Evolutionary conservation across 2,329 filamentous ascomycete species (phyloP).

Genomic region (Rhexocercosporidium sp.): DNA sequence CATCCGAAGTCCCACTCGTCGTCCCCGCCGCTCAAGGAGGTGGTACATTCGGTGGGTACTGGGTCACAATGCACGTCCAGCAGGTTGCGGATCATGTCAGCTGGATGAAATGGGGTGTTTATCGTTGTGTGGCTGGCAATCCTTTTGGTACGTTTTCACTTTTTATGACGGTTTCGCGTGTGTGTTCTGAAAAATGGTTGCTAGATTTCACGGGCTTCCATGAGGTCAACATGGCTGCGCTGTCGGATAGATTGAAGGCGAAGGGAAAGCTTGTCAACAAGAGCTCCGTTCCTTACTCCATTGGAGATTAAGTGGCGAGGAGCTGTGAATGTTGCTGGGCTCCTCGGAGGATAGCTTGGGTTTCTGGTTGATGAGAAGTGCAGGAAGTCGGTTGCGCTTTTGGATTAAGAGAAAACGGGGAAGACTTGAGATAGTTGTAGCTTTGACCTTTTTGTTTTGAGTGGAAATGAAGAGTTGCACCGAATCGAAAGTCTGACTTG

Average conservation of each 20-base stretch:
- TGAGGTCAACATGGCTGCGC: background rate
- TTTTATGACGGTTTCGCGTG: too few species aligned
- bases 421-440: too few species aligned
- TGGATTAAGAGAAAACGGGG: too few species aligned
- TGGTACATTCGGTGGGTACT: slow-evolving; percentile 9
- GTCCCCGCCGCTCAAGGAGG: slow-evolving; percentile 7
- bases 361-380: too few species aligned
- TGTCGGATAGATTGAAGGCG: background rate
- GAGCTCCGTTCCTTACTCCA: slow-evolving; percentile 11
- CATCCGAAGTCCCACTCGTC: background rate
- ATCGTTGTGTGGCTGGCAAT: slow-evolving; percentile 7
- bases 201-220: slow-evolving; percentile 11
- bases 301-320: background rate
- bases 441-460: too few species aligned
- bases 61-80: slow-evolving; percentile 6
- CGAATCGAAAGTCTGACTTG: too few species aligned
- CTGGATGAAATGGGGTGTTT: slow-evolving; percentile 15
- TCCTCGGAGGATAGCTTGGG: too few species aligned
- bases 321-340: too few species aligned
- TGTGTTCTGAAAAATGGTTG: background rate
- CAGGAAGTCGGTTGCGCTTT: too few species aligned
- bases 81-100: slow-evolving; percentile 7
- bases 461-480: too few species aligned
- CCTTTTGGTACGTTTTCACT: background rate
- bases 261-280: slow-evolving; percentile 9